phyloP scores from a whole-genome alignment of 352 stramenopile species.

The Pythium insidiosum region DNA sequence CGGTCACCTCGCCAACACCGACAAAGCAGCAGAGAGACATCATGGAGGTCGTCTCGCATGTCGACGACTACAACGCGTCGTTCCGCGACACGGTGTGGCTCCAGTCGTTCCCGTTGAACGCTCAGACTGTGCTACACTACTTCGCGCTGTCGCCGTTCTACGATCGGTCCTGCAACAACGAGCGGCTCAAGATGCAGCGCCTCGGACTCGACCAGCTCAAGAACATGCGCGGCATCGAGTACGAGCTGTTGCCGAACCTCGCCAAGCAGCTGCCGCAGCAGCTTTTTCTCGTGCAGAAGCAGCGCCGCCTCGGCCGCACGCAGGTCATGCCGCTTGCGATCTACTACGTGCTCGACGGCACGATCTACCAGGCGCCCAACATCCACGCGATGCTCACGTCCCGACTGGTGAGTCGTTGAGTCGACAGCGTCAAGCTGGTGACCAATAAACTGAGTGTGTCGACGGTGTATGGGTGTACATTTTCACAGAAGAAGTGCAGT shows the following conservation, averaged over 20 bases:
- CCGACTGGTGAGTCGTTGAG: too few relatives aligned
- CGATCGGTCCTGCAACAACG: conserved; percentile 86
- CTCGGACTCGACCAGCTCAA: conserved; percentile 81
- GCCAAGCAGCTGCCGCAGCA: conserved; percentile 83
- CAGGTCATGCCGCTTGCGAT: conserved; percentile 76
- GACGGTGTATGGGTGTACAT: neutral
- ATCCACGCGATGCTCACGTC: conserved; percentile 86
- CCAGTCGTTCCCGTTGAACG: conserved; percentile 72
- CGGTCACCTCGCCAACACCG: too few relatives aligned
- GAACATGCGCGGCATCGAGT: conserved; percentile 84
- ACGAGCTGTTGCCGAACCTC: conserved; percentile 75
- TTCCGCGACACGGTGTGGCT: conserved; percentile 88
- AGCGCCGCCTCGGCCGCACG: conserved; percentile 64
- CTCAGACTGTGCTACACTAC: conserved; percentile 85
- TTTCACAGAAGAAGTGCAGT: conserved; percentile 78
- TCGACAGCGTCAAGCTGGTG: too few relatives aligned
- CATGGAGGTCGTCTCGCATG: conserved; percentile 68
- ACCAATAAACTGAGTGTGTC: too few relatives aligned
- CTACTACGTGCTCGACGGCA: conserved; percentile 86
- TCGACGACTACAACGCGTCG: conserved; percentile 82
- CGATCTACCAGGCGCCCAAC: conserved; percentile 83
- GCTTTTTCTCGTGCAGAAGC: conserved; percentile 84
- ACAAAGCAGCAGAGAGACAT: neutral
- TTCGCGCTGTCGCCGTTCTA: conserved; percentile 85
- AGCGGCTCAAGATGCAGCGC: conserved; percentile 87